Conservation (phyloP, 257 asterid genomes). For the Solanum ossicruentum region DNA sequence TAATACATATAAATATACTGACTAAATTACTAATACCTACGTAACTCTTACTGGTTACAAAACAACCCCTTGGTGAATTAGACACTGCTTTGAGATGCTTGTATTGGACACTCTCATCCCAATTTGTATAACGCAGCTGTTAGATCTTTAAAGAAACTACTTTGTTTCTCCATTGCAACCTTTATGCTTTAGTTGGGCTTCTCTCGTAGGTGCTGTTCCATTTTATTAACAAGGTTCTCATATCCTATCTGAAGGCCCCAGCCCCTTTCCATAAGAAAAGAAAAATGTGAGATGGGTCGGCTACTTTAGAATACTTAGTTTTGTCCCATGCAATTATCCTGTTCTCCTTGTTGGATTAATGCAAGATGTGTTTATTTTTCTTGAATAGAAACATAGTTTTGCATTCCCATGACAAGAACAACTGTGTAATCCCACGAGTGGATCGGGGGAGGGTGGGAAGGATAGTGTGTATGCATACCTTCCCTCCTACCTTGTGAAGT, state of each 20-base stretch:
- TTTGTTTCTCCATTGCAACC: not conserved
- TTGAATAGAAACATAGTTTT: not conserved
- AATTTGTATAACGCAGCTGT: not conserved
- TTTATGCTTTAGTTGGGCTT: not conserved
- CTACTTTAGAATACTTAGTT: not conserved
- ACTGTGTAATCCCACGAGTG: not conserved
- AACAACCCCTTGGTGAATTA: not conserved
- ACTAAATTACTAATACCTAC: not conserved
- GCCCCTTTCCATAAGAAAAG: not conserved
- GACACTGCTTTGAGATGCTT: not conserved
- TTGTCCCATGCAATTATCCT: not conserved
- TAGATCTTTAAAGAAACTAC: not conserved
- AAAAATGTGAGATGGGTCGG: not conserved
- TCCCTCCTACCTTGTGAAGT: not conserved
- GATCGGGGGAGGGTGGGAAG: not conserved
- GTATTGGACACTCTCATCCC: not conserved
- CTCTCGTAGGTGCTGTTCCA: not conserved
- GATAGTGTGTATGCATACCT: not conserved
- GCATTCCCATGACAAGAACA: not conserved
- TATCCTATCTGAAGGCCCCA: not conserved
- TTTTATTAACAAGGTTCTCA: not conserved
- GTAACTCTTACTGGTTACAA: too few species aligned
- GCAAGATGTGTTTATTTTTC: not conserved
- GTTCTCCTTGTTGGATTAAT: not conserved
- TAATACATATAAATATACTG: not conserved